Base-by-base conservation (phyloP, 306 rosid species). In the Luffa acutangula region DNA sequence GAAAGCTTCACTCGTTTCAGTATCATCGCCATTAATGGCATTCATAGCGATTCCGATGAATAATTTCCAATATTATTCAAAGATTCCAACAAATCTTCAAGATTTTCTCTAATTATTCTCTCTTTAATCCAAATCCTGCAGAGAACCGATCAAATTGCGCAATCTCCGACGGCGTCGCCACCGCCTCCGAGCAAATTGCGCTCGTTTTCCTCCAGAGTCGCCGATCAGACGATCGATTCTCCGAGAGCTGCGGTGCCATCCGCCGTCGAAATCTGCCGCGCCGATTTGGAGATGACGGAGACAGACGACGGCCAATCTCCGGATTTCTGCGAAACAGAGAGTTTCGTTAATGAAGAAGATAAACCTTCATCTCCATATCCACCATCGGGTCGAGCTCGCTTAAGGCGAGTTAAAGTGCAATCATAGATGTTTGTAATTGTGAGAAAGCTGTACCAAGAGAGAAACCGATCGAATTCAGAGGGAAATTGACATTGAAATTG, bases 311-410 rank as follows among this genome's bases (percentile, higher is more conserved):
- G 73, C 48, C 72, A 65, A 39, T 65, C 72, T 15, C 12, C 72
- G 20, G 73, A 66, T 21, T 66, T 66, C 73, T 39, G 76, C 7
- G 76, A 71, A 12, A 25, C 76, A 21, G 56, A 71, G 76, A 70
- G 54, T n/a, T 42, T 5, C 17, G 57, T 17, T 45, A 71, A 71
- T 41, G 42, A 46, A 20, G 59, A 72, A 72, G 77, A 72, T 46
- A 48, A 72, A 72, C 59, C 59, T 46, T 18, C 59, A 72, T 72
- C 58, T 72, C 58, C 77, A 43, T 45, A 71, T 71, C 76, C 54
- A 0, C 45, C 74, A 9, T 14, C 15, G 74, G 51, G 0, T 39
- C 59, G 77, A 46, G 59, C 77, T 72, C 77, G 77, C 9, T 45
- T 71, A 25, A 71, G 76, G 56, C 59, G 77, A 48, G 53, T 48